Evolutionary conservation across 148 eudicot genomes (phyloP).

Genomic region (Cornus controversa): DNA sequence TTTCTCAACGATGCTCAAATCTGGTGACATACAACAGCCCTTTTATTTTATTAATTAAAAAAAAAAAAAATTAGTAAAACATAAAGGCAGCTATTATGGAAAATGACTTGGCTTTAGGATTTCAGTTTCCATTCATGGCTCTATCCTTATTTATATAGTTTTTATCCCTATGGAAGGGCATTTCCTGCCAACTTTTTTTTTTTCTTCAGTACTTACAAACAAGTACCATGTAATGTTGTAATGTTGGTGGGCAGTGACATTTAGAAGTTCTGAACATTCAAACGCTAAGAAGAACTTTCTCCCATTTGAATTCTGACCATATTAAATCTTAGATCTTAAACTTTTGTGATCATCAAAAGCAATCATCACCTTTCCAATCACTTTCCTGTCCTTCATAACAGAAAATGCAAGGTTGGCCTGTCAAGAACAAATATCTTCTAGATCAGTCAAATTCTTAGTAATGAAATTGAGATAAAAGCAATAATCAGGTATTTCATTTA

Average conservation of each 20-base stretch:
- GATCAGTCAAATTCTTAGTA: neutral
- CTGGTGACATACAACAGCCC: neutral
- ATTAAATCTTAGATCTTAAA: conserved; percentile 64
- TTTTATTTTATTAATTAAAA: no score
- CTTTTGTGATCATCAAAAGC: conserved; percentile 49
- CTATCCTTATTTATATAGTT: no score
- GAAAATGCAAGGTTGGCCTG: conserved; percentile 95
- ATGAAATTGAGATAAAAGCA: neutral
- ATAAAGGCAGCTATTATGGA: neutral
- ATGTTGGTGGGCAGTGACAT: no score
- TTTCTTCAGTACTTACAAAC: no score
- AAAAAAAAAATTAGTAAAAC: neutral
- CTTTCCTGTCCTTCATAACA: conserved; percentile 79
- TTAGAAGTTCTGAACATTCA: no score
- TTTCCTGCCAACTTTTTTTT: no score
- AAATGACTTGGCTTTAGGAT: no score
- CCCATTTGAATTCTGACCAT: neutral
- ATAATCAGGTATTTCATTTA: neutral
- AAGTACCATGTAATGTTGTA: no score
- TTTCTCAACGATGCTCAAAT: no score
- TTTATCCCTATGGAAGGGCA: no score
- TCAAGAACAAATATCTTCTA: neutral
- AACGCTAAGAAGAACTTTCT: neutral
- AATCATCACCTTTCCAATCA: conserved; percentile 85
- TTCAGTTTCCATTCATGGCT: no score